Percentiles rank a stretch among this genome's conserved stretches.
phyloP scores from a whole-genome alignment of 305 asterid species.

The Fraxinus sp. region DNA sequence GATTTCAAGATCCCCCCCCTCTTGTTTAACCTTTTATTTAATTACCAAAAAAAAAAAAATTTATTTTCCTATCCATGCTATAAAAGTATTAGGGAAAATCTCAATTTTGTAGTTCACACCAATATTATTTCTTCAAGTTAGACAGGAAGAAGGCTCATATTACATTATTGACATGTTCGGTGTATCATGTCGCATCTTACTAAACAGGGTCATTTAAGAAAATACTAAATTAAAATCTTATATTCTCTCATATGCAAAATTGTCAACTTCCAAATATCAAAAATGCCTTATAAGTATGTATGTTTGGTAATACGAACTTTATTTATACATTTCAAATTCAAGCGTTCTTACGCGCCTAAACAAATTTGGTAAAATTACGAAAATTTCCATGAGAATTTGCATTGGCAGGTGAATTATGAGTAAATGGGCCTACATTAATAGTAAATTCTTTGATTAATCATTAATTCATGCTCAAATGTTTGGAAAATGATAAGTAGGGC shows the following conservation, averaged over 20 bases:
- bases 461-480: not conserved
- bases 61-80: not conserved
- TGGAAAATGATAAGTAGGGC: not conserved
- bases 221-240: not conserved
- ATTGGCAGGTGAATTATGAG: not conserved
- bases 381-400: not conserved
- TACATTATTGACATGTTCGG: not conserved
- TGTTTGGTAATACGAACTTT: not conserved
- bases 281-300: not conserved
- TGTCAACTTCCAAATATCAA: not conserved
- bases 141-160: not conserved
- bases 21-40: not conserved
- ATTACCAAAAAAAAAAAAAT: not conserved
- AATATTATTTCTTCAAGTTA: not conserved
- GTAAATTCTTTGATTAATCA: not conserved
- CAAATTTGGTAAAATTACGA: not conserved
- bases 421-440: not conserved
- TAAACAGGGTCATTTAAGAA: not conserved
- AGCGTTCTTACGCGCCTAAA: not conserved
- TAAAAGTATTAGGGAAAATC: not conserved
- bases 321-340: not conserved
- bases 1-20: not conserved
- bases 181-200: not conserved
- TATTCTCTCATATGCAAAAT: too few species aligned
- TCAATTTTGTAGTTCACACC: not conserved